phyloP scores from a whole-genome alignment of 2,329 filamentous ascomycete species.

The Curvularia sp. region DNA sequence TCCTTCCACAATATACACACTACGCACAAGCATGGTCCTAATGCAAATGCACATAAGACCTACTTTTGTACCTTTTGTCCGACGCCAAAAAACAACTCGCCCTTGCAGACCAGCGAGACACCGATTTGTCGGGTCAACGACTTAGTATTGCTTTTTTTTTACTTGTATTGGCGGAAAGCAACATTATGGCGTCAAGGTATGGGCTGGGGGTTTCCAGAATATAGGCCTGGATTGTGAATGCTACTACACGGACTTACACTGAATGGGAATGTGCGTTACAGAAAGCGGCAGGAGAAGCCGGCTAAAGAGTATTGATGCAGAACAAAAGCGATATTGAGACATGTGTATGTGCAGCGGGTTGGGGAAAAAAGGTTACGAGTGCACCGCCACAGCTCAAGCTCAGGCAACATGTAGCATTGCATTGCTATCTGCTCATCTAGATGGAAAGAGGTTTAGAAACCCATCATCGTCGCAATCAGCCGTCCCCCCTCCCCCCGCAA shows the following conservation, averaged over 20 bases:
- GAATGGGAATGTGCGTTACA: conserved; percentile 7
- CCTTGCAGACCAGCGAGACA: background rate
- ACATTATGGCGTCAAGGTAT: background rate
- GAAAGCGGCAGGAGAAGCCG: conserved; percentile 3
- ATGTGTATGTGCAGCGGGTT: background rate
- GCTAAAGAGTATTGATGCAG: conserved; percentile 8
- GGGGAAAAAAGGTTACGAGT: background rate
- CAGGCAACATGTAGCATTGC: background rate
- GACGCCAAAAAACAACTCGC: background rate
- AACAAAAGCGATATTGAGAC: conserved; percentile 7
- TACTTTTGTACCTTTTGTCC: background rate
- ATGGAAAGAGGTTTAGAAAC: background rate
- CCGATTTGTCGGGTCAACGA: no score
- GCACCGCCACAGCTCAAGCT: conserved; percentile 19
- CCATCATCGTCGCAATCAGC: background rate
- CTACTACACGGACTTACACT: conserved; percentile 7
- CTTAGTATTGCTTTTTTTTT: no score
- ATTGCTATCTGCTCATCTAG: background rate
- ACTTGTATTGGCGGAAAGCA: background rate
- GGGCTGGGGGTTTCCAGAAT: conserved; percentile 11
- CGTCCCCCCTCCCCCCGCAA: no score
- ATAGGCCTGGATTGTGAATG: conserved; percentile 7
- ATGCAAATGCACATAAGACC: background rate
- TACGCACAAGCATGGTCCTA: background rate
- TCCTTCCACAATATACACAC: background rate